A percentile compares a stretch with the other conserved stretches of the same genome.
phyloP scores from a whole-genome alignment of 768 basidiomycete species.

The Leucocoprinus birnbaumii region DNA sequence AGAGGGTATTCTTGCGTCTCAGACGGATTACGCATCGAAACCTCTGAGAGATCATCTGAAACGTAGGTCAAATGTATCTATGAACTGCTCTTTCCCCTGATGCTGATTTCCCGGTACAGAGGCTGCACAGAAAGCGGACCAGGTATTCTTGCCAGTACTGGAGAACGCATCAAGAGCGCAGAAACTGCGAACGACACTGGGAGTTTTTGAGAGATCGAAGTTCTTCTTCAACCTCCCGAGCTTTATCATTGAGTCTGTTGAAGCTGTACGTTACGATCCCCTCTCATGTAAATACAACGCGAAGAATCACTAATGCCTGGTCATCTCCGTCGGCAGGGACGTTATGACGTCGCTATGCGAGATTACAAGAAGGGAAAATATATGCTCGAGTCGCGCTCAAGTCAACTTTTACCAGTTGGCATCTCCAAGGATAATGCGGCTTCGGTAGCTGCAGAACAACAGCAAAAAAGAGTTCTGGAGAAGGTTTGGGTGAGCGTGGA shows the following conservation, averaged over 20 bases:
- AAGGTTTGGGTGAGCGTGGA: constrained; percentile 97
- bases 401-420: constrained; percentile 74
- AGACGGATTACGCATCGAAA: constrained; percentile 79
- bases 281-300: neutral
- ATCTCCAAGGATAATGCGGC: constrained; percentile 54
- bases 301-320: neutral
- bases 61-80: constrained; percentile 44
- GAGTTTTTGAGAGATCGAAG: constrained; percentile 94
- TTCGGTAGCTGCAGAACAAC: constrained; percentile 53
- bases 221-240: constrained; percentile 99
- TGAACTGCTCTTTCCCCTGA: neutral
- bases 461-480: constrained; percentile 90
- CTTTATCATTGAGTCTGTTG: constrained; percentile 83
- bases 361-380: constrained; percentile 98
- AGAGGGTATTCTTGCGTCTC: constrained; percentile 74
- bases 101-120: constrained; percentile 46
- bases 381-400: constrained; percentile 85
- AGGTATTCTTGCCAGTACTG: constrained; percentile 93
- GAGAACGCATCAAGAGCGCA: constrained; percentile 95
- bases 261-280: constrained; percentile 60
- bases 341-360: constrained; percentile 89
- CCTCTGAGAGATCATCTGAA: constrained; percentile 84
- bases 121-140: constrained; percentile 90
- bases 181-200: constrained; percentile 87
- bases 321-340: constrained; percentile 53